Percentiles rank a stretch among this genome's conserved stretches.
phyloP scores from a whole-genome alignment of 2,329 filamentous ascomycete genomes.

The Ophiostoma populinum region DNA sequence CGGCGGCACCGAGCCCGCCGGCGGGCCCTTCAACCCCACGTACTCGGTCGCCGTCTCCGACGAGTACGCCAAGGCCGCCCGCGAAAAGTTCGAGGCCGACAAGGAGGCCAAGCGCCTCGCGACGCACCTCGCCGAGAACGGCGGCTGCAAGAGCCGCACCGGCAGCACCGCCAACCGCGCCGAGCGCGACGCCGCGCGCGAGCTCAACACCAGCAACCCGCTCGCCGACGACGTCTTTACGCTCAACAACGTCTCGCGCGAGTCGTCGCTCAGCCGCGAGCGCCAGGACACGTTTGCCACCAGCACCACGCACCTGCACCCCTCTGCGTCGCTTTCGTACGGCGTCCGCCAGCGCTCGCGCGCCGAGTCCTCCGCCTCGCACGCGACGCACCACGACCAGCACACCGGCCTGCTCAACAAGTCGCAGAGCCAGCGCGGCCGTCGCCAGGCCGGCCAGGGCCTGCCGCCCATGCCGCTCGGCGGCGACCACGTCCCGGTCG shows the following conservation, averaged over 20 bases:
- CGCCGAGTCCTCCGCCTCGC: conserved; percentile 3
- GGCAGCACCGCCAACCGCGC: conserved; percentile 15
- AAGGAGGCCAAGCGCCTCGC: conserved; percentile 20
- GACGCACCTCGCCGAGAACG: conserved; percentile 7
- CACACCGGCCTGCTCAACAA: conserved; percentile 13
- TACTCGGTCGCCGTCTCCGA: conserved; percentile 68
- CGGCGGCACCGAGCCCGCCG: conserved; percentile 45
- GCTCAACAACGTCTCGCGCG: conserved; percentile 15
- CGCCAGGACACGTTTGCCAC: conserved; percentile 9
- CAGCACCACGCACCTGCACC: conserved; percentile 17
- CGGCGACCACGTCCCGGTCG: conserved; percentile 15
- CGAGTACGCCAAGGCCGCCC: conserved; percentile 40
- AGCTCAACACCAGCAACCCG: conserved; percentile 25
- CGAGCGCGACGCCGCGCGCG: conserved; percentile 28
- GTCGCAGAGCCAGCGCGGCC: conserved; percentile 29
- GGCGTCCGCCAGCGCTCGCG: conserved; percentile 2
- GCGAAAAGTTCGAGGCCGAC: conserved; percentile 2
- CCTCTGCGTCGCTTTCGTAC: conserved; percentile 2
- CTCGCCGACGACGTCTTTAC: conserved; percentile 20
- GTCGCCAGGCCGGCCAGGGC: conserved; percentile 30
- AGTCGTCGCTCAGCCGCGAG: conserved; percentile 17
- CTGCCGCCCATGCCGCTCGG: conserved; percentile 19
- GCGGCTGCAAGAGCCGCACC: conserved; percentile 6
- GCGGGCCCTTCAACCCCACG: conserved; percentile 54
- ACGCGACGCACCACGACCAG: conserved; percentile 10